Conservation (phyloP, 2,329 filamentous ascomycete species). For the Lecanicillium sp. region DNA sequence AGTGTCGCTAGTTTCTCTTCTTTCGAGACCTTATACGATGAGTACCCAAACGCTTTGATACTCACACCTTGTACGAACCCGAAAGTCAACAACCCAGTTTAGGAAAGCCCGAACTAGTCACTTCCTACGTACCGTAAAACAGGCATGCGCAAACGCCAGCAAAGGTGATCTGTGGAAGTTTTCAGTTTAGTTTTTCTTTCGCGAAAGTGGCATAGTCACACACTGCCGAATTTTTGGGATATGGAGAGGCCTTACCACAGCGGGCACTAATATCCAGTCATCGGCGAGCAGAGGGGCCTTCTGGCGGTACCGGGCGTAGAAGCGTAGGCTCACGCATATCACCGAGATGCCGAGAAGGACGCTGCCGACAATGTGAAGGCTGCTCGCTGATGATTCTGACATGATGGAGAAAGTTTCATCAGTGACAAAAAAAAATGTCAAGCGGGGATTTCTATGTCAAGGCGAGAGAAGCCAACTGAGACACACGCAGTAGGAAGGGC, state of each 20-base stretch:
- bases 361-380: too few relatives aligned
- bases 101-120: background rate
- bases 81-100: background rate
- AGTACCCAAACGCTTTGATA: slow-evolving; percentile 1
- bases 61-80: background rate
- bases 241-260: slow-evolving; percentile 12
- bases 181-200: background rate
- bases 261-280: slow-evolving; percentile 14
- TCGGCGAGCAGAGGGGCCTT: slow-evolving; percentile 15
- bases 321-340: slow-evolving; percentile 16
- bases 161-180: background rate
- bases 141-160: background rate
- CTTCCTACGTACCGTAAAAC: background rate
- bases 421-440: too few relatives aligned
- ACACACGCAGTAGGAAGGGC: too few relatives aligned
- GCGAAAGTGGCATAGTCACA: background rate
- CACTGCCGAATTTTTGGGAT: background rate
- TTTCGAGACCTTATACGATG: background rate
- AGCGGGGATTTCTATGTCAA: too few relatives aligned
- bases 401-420: too few relatives aligned
- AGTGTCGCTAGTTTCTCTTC: background rate
- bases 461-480: too few relatives aligned
- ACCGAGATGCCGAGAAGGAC: too few relatives aligned
- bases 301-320: slow-evolving; percentile 15
- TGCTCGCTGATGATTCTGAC: too few relatives aligned